Conservation (phyloP, 2,329 filamentous ascomycete species). For the Ciborinia camelliae region DNA sequence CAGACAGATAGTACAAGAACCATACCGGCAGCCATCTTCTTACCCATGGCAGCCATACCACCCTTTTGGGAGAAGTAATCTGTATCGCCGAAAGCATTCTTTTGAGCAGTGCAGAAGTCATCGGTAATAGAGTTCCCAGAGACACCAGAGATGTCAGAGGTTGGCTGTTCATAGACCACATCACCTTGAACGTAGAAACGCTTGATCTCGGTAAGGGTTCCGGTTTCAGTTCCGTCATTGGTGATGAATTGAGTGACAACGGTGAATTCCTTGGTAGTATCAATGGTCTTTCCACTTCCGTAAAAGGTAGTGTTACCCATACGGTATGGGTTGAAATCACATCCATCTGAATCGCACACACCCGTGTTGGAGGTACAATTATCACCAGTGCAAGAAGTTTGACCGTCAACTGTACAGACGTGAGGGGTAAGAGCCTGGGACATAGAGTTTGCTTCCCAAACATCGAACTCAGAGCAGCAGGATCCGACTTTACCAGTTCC, state of each 20-base stretch:
- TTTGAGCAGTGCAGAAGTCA: conserved; percentile 36
- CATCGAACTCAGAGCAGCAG: conserved; percentile 65
- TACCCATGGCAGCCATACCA: conserved; percentile 52
- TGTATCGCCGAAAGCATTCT: conserved; percentile 52
- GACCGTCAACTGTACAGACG: conserved; percentile 44
- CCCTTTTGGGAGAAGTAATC: conserved; percentile 52
- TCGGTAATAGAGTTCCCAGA: conserved; percentile 53
- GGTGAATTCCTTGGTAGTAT: conserved; percentile 51
- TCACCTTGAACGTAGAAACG: conserved; percentile 56
- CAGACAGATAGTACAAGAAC: conserved; percentile 61
- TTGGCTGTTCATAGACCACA: conserved; percentile 47
- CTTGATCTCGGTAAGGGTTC: conserved; percentile 50
- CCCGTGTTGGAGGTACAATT: conserved; percentile 2
- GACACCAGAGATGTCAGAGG: conserved; percentile 41
- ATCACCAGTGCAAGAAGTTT: conserved; percentile 35
- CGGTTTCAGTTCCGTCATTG: conserved; percentile 45
- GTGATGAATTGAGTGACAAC: conserved; percentile 60
- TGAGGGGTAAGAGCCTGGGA: conserved; percentile 58
- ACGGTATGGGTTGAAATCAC: conserved; percentile 58
- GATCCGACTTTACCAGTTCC: conserved; percentile 49
- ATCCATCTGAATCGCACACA: conserved; percentile 55
- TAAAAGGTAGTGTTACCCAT: conserved; percentile 54
- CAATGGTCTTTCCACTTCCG: conserved; percentile 49
- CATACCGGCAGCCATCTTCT: conserved; percentile 52
- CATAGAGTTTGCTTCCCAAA: conserved; percentile 59